phyloP scores from a whole-genome alignment of 2,329 filamentous ascomycete species.

The Elsinoe fawcettii region DNA sequence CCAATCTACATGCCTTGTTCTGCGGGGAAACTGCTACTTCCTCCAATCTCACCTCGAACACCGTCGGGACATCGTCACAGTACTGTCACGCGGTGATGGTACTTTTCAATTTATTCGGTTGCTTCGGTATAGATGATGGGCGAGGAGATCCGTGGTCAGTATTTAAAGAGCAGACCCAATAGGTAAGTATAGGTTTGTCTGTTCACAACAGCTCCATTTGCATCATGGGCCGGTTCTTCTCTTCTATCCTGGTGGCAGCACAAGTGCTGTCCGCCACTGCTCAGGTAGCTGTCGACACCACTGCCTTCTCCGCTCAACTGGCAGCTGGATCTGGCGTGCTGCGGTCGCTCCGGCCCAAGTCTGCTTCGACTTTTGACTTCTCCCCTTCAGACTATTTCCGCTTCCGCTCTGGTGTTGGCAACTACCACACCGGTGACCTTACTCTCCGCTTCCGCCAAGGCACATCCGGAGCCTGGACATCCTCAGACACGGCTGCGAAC shows the following conservation, averaged over 20 bases:
- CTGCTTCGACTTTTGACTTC: conserved; percentile 44
- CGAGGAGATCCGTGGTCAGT: background rate
- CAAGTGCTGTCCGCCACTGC: background rate
- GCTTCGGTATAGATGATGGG: background rate
- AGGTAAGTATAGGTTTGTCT: background rate
- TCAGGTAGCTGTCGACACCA: conserved; percentile 7
- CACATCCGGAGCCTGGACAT: conserved; percentile 37
- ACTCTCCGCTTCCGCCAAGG: conserved; percentile 47
- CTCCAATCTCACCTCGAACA: conserved; percentile 1
- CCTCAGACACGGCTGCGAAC: conserved; percentile 40
- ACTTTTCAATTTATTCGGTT: background rate
- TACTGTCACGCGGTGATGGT: background rate
- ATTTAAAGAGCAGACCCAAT: background rate
- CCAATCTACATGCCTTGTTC: conserved; percentile 10
- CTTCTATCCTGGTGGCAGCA: background rate
- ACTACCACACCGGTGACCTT: conserved; percentile 54
- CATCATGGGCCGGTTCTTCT: background rate
- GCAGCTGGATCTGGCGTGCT: conserved; percentile 31
- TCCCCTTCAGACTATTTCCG: conserved; percentile 46
- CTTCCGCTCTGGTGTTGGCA: conserved; percentile 42
- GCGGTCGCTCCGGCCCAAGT: conserved; percentile 39
- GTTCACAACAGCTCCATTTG: background rate
- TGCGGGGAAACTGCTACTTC: background rate
- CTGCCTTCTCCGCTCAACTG: conserved; percentile 9
- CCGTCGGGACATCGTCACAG: conserved; percentile 1